Evolutionary conservation across 257 asterid species (phyloP).

Genomic region (Scutellaria barbata): DNA sequence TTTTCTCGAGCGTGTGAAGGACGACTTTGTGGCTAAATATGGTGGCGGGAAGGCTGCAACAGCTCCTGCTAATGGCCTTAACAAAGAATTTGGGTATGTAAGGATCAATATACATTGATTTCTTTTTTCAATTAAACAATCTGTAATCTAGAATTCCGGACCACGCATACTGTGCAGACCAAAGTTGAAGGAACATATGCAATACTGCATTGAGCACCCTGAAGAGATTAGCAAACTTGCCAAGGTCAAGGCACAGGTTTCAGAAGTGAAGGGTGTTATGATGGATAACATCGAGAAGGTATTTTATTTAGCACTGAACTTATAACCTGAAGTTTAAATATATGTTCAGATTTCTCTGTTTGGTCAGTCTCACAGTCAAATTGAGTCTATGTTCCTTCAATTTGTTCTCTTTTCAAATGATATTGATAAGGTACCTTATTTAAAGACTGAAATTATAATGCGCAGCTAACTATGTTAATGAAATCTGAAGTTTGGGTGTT

Average conservation of each 20-base stretch:
- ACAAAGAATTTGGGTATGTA: slow-evolving; percentile 72
- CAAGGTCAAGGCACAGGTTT: slow-evolving; percentile 84
- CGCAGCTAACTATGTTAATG: background rate
- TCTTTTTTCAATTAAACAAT: background rate
- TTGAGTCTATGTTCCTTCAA: background rate
- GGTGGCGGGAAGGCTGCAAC: slow-evolving; percentile 81
- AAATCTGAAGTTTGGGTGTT: background rate
- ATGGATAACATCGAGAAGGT: slow-evolving; percentile 93
- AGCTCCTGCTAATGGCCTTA: slow-evolving; percentile 73
- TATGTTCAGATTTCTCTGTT: background rate
- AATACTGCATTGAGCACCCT: slow-evolving; percentile 71
- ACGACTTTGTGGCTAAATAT: slow-evolving; percentile 71
- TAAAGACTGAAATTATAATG: too few species aligned
- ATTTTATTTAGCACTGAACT: background rate
- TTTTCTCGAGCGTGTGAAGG: slow-evolving; percentile 78
- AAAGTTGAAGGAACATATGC: slow-evolving; percentile 78
- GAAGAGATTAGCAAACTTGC: slow-evolving; percentile 83
- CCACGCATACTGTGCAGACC: slow-evolving; percentile 48
- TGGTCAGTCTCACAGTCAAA: background rate
- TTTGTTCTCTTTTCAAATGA: background rate
- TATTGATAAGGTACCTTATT: slow-evolving; percentile 66
- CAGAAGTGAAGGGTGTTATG: slow-evolving; percentile 90
- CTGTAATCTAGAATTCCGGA: background rate
- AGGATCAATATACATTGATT: background rate
- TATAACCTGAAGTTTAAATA: too few species aligned